phyloP scores from a whole-genome alignment of 2,329 filamentous ascomycete genomes.

The Fusarium graminum region DNA sequence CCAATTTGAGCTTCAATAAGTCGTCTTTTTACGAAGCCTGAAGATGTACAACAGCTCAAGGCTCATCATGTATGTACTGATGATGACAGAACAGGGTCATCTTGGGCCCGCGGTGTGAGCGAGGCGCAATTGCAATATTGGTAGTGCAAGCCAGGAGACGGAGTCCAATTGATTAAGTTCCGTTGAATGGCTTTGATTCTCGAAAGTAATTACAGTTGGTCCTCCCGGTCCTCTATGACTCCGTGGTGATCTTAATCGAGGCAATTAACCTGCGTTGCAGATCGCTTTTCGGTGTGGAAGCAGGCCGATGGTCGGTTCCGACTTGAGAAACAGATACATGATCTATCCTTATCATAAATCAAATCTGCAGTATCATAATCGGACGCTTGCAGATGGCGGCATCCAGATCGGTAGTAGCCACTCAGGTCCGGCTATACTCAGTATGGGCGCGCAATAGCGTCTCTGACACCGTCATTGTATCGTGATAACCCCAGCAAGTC shows the following conservation, averaged over 20 bases:
- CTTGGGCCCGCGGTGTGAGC: slow-evolving; percentile 16
- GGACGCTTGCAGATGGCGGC: slow-evolving; percentile 26
- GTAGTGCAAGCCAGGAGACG: slow-evolving; percentile 1
- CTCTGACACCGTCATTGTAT: slow-evolving; percentile 20
- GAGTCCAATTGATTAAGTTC: slow-evolving; percentile 8
- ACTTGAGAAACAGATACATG: slow-evolving; percentile 5
- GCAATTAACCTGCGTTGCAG: slow-evolving; percentile 13
- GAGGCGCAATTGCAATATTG: slow-evolving; percentile 19
- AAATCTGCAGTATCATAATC: slow-evolving; percentile 36
- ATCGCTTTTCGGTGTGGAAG: slow-evolving; percentile 16
- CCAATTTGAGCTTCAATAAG: slow-evolving; percentile 35
- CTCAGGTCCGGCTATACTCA: slow-evolving; percentile 15
- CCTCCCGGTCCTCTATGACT: slow-evolving; percentile 2
- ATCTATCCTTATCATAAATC: slow-evolving; percentile 14
- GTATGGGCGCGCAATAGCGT: slow-evolving; percentile 27
- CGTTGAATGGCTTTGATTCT: slow-evolving; percentile 3
- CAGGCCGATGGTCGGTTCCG: slow-evolving; percentile 16
- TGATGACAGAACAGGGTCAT: slow-evolving; percentile 31
- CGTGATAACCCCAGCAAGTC: slow-evolving; percentile 16
- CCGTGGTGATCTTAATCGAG: slow-evolving; percentile 27
- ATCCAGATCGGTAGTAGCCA: slow-evolving; percentile 28
- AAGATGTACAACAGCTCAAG: slow-evolving; percentile 29
- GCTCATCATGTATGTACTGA: slow-evolving; percentile 33
- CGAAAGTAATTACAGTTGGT: slow-evolving; percentile 5
- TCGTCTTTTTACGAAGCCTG: slow-evolving; percentile 30